Conservation (phyloP, 768 basidiomycete genomes). For the Leucosporidium yakuticum region DNA sequence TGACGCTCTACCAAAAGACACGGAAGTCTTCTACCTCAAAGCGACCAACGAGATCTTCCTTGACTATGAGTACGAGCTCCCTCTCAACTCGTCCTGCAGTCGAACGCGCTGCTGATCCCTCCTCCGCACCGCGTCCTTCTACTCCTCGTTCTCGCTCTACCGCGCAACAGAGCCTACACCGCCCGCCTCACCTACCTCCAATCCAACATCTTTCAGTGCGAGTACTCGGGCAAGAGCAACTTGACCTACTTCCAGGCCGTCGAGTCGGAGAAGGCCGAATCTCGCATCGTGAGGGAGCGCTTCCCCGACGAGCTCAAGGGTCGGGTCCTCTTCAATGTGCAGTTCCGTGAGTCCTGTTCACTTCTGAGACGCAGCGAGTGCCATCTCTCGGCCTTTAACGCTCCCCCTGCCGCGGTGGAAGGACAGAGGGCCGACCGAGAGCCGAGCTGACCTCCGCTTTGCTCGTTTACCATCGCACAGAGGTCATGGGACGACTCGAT, state of each 20-base stretch:
- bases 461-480: conserved; percentile 46
- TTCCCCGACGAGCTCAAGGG: conserved; percentile 91
- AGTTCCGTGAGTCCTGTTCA: conserved; percentile 75
- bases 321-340: conserved; percentile 81
- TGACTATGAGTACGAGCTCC: conserved; percentile 73
- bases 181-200: conserved; percentile 91
- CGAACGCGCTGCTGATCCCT: background rate
- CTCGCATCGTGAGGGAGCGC: conserved; percentile 75
- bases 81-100: background rate
- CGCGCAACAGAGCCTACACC: conserved; percentile 60
- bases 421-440: background rate
- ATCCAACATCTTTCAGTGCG: conserved; percentile 91
- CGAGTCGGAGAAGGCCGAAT: conserved; percentile 84
- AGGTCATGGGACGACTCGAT: conserved; percentile 94
- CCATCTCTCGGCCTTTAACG: background rate
- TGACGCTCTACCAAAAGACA: conserved; percentile 43
- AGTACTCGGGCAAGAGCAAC: conserved; percentile 89
- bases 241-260: conserved; percentile 92
- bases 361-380: conserved; percentile 27
- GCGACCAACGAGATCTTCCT: conserved; percentile 97
- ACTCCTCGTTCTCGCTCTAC: background rate
- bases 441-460: background rate
- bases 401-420: background rate
- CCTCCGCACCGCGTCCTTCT: conserved; percentile 8
- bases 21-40: conserved; percentile 73